phyloP scores from a whole-genome alignment of 169 alveolate genomes.

The Cystoisospora suis region DNA sequence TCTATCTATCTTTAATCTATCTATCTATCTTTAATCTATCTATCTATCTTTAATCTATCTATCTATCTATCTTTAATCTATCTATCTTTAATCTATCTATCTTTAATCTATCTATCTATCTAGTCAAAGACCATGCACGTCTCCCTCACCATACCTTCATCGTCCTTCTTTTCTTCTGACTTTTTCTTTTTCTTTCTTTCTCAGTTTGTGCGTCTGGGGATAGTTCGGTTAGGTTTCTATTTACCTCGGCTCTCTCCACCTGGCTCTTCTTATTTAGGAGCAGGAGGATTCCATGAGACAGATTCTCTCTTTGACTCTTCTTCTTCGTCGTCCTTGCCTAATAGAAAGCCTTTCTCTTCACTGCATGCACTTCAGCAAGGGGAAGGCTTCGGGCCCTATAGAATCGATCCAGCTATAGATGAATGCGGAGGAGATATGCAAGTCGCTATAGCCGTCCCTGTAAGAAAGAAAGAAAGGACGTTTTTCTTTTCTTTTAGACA shows the following conservation, averaged over 20 bases:
- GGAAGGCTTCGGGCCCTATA: neutral
- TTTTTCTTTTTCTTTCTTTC: neutral
- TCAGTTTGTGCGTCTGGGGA: conserved; percentile 3
- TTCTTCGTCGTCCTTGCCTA: neutral
- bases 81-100: neutral
- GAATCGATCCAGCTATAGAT: conserved; percentile 36
- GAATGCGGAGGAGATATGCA: conserved; percentile 56
- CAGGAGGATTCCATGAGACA: neutral
- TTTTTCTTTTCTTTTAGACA: neutral
- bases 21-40: too few relatives aligned
- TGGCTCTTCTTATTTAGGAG: neutral
- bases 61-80: neutral
- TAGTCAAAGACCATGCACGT: neutral
- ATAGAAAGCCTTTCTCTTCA: neutral
- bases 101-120: neutral
- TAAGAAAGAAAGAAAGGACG: neutral
- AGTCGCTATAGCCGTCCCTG: conserved; percentile 49
- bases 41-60: too few relatives aligned
- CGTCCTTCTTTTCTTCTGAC: neutral
- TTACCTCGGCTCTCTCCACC: neutral
- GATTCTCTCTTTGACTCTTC: neutral
- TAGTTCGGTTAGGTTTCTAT: conserved; percentile 17
- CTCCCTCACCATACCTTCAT: neutral
- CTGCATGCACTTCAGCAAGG: neutral
- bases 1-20: too few relatives aligned